Base-by-base conservation (phyloP, 1,139 yeast genomes). In the Diutina sp. region DNA sequence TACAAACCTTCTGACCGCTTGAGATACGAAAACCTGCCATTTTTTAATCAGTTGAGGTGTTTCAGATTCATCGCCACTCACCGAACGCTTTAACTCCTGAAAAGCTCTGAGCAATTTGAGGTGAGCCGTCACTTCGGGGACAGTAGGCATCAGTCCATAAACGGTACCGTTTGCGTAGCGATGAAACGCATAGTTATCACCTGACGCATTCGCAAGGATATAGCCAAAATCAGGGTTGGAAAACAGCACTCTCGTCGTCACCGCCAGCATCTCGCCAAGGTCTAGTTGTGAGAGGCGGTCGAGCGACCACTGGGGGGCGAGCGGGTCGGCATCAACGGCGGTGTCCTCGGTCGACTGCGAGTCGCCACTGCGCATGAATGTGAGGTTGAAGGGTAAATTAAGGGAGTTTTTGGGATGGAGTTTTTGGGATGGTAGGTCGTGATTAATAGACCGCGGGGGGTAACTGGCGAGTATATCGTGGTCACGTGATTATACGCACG, bases 1-100 rank as follows among this genome's bases (percentile, higher is more conserved):
- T 9, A 67, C 58, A 56, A 71, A 73, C 46, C 76, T 60, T 57
- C 72, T 63, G 6, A 65, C 70, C 0, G 76, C 70, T 52, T 66
- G 61, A 1, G 68, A 61, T 30, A 71, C 57, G 57, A 66, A 72
- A 4, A 66, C 64, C 51, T 66, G 65, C 76, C 76, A 73, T 9
- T 62, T 58, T 56, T 68, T 67, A 46, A 55, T 48, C 2, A 47
- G 47, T 16, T 35, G 9, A n/a, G 55, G 56, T 16, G 14, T 7
- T 4, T 50, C 53, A 18, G 7, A 12, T 11, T 30, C 45, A 11
- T 50, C 53, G 5, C 53, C 53, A 3, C 18, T 44, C 4, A 50
- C 16, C 8, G 7, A 12, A 3, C 16, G 41, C 16, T 50, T 50
- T 11, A 29, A 30, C 3, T 25, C 53, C 6, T 25, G 25, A 16